Evolutionary conservation across 2,329 filamentous ascomycete genomes (phyloP).

Genomic region (Pseudopithomyces chartarum): DNA sequence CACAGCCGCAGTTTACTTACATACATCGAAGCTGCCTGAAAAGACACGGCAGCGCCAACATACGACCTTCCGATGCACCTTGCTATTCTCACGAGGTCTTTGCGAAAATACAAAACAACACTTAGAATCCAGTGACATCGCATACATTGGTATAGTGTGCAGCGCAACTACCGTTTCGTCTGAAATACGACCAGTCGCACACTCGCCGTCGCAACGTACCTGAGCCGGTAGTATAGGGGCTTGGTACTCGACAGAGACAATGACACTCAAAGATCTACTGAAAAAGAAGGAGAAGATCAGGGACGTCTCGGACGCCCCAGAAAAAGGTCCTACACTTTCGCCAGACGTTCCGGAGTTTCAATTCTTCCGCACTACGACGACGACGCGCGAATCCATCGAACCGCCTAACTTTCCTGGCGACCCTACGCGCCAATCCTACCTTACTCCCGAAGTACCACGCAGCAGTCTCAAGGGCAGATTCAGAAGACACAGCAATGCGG

Average conservation of each 20-base stretch:
- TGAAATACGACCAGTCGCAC: neutral
- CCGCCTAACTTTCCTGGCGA: conserved; percentile 64
- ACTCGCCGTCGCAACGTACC: conserved; percentile 5
- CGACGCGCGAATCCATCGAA: conserved; percentile 76
- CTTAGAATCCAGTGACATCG: conserved; percentile 31
- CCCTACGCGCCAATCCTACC: conserved; percentile 32
- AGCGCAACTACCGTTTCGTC: neutral
- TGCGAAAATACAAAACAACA: conserved; percentile 40
- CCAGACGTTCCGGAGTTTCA: conserved; percentile 66
- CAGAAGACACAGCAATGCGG: conserved; percentile 40
- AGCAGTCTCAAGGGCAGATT: conserved; percentile 37
- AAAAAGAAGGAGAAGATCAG: conserved; percentile 66
- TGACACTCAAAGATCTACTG: conserved; percentile 65
- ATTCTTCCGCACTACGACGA: conserved; percentile 83
- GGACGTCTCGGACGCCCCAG: conserved; percentile 34
- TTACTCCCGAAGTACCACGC: conserved; percentile 30
- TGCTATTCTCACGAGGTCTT: conserved; percentile 24
- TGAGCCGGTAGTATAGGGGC: conserved; percentile 10
- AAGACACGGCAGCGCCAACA: conserved; percentile 5
- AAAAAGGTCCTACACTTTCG: conserved; percentile 29
- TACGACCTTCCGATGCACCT: conserved; percentile 29
- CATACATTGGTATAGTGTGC: neutral
- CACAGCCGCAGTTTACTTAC: conserved; percentile 26
- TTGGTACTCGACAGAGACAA: conserved; percentile 41
- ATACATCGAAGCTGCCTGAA: conserved; percentile 26